phyloP scores from a whole-genome alignment of 352 stramenopile species.

The Pythium oligandrum region DNA sequence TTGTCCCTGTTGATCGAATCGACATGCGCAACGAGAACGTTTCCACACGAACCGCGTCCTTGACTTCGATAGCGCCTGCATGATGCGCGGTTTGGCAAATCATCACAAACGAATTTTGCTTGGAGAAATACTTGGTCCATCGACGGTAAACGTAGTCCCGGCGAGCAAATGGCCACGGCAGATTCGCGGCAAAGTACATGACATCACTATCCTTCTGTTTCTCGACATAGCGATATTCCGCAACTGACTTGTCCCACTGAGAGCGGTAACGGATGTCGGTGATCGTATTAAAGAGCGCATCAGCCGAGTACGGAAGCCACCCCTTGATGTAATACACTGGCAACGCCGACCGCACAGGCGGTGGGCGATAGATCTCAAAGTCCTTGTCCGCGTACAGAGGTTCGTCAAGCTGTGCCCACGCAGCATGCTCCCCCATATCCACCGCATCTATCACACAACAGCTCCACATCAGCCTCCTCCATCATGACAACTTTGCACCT shows the following conservation, averaged over 20 bases:
- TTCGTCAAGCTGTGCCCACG: conserved; percentile 56
- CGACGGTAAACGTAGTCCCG: conserved; percentile 81
- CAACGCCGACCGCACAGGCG: conserved; percentile 42
- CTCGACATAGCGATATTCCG: conserved; percentile 45
- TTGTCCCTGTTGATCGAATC: conserved; percentile 49
- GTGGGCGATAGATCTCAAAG: conserved; percentile 63
- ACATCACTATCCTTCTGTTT: conserved; percentile 36
- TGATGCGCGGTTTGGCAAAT: conserved; percentile 58
- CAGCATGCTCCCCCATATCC: conserved; percentile 60
- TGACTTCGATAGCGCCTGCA: conserved; percentile 28
- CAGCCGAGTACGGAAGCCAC: conserved; percentile 61
- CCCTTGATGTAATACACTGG: conserved; percentile 70
- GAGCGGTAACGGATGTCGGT: conserved; percentile 55
- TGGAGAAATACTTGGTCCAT: conserved; percentile 45
- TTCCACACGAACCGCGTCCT: conserved; percentile 53
- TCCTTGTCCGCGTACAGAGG: conserved; percentile 71
- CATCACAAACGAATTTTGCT: conserved; percentile 59
- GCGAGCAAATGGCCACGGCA: conserved; percentile 65
- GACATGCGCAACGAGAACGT: conserved; percentile 53
- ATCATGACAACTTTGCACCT: too few relatives aligned
- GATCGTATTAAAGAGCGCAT: conserved; percentile 65
- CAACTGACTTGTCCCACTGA: conserved; percentile 48
- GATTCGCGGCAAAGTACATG: conserved; percentile 49
- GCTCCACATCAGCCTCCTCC: too few relatives aligned
- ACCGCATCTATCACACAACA: conserved; percentile 35